Base-by-base conservation (phyloP, 345 rosid species). In the Syzygium aqueum region DNA sequence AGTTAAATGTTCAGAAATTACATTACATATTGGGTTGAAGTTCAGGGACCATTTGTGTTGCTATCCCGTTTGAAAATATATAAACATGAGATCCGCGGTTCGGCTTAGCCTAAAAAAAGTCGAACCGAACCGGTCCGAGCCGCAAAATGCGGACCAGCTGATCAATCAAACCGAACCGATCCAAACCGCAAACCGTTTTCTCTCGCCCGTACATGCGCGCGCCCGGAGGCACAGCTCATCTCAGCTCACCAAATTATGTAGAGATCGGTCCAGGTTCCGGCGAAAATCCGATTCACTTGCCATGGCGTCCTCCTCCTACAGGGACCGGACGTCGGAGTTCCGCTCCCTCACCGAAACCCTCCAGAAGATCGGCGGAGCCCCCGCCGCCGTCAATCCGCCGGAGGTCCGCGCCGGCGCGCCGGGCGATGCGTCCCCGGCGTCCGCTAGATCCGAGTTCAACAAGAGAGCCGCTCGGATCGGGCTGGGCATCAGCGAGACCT, bases 301-400 rank as follows among this genome's bases (percentile, higher is more conserved):
- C 86, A 97, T 96, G 98, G 94, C 91, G 30, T 90, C 94, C 25
- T 84, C 94, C 10, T 37, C 86, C 49, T 94, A 84, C 90, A 85
- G 98, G 50, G 99, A 97, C 94, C 97, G 97, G 84, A 94, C 98
- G 91, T 90, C 90, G 56, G 98, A 97, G 95, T 96, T 97, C 90
- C 92, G 92, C 88, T 95, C 97, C 17, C 91, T 97, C 28, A 90
- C 93, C 53, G 92, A 95, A 84, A 94, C 97, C 2, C 89, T 97
- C 88, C 94, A 90, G 91, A 96, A 90, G 92, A 92, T 96, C 86
- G 97, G 94, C 86, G 94, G 95, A 85, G 57, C 88, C 88, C 92
- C 25, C 85, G 92, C 90, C 27, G 84, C 49, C 16, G 89, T 51
- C 22, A 37, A 46, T 86, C 90, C 52, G 83, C 84, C 57, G 92